These are phyloP conservation scores for Lasiodiplodia theobromae DNA, from an alignment of 2,329 filamentous ascomycete species.

Conservation along the genomic window DNA sequence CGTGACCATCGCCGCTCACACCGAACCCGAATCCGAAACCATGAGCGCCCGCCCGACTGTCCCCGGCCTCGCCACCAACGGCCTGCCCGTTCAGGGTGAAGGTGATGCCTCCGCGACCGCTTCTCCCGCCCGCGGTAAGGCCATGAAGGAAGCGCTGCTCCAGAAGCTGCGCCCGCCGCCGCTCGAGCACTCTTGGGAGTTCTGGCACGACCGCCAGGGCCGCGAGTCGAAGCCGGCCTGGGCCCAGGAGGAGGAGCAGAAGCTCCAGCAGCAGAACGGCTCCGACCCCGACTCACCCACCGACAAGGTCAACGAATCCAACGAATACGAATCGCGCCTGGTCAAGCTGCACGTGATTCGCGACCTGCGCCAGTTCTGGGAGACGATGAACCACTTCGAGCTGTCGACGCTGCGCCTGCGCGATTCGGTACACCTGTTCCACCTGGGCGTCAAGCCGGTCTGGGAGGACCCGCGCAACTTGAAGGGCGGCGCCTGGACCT, in stretches of 20 bases:
- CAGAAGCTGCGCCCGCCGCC: conserved; percentile 56
- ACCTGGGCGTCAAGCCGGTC: conserved; percentile 80
- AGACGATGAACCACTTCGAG: conserved; percentile 73
- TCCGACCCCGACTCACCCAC: conserved; percentile 36
- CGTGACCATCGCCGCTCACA: background rate
- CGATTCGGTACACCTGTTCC: conserved; percentile 76
- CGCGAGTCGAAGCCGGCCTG: conserved; percentile 34
- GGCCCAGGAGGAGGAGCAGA: conserved; percentile 25
- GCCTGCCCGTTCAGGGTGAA: conserved; percentile 67
- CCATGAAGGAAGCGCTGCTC: conserved; percentile 65
- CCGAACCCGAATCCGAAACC: conserved; percentile 39
- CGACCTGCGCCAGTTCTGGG: conserved; percentile 59
- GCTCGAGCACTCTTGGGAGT: conserved; percentile 60
- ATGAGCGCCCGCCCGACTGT: conserved; percentile 31
- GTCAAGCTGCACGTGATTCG: conserved; percentile 54
- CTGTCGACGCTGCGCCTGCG: conserved; percentile 75
- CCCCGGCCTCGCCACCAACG: conserved; percentile 45
- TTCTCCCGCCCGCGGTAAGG: conserved; percentile 78
- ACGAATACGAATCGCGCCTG: conserved; percentile 54
- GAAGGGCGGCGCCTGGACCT: conserved; percentile 88
- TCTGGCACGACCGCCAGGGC: conserved; percentile 59
- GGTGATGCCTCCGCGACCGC: conserved; percentile 66
- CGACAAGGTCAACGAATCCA: conserved; percentile 28
- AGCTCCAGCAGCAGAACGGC: conserved; percentile 39
- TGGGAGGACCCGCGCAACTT: conserved; percentile 89